Evolutionary conservation across 2,329 filamentous ascomycete species (phyloP).

Genomic region (Periconia digitata): DNA sequence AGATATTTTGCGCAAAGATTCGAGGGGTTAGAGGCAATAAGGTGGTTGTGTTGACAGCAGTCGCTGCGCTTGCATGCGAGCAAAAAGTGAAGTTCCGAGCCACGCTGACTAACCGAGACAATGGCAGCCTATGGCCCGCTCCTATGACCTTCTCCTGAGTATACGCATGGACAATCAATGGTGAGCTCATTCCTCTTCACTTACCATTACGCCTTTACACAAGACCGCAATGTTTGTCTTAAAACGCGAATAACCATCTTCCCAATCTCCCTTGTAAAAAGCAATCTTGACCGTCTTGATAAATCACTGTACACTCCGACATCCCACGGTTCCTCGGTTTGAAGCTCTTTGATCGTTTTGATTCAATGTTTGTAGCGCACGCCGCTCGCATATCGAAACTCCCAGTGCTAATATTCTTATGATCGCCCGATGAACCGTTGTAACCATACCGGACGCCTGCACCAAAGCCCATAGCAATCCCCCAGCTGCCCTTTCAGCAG

Average conservation of each 20-base stretch:
- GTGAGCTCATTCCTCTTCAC: too few species aligned
- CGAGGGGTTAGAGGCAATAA: neutral
- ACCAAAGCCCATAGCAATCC: neutral
- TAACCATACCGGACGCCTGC: conserved; percentile 1
- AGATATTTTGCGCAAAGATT: neutral
- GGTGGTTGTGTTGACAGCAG: neutral
- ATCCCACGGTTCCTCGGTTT: neutral
- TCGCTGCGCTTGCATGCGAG: too few species aligned
- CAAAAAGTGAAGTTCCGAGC: too few species aligned
- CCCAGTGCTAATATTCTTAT: neutral
- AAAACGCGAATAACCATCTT: neutral
- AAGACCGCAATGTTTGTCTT: neutral
- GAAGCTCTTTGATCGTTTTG: conserved; percentile 4
- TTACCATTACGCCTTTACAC: neutral
- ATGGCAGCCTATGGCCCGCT: too few species aligned
- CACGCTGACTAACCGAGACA: too few species aligned
- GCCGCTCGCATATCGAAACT: neutral
- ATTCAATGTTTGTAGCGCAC: conserved; percentile 5
- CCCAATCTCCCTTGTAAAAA: neutral
- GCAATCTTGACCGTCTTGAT: conserved; percentile 5
- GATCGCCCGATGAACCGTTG: neutral
- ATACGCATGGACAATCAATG: too few species aligned
- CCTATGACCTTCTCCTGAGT: too few species aligned
- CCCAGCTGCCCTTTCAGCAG: conserved; percentile 1
- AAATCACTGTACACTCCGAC: conserved; percentile 3